A percentile compares a stretch with the other conserved stretches of the same genome.
Conservation (phyloP, 768 basidiomycete species). For the Tremella yokohamensis region DNA sequence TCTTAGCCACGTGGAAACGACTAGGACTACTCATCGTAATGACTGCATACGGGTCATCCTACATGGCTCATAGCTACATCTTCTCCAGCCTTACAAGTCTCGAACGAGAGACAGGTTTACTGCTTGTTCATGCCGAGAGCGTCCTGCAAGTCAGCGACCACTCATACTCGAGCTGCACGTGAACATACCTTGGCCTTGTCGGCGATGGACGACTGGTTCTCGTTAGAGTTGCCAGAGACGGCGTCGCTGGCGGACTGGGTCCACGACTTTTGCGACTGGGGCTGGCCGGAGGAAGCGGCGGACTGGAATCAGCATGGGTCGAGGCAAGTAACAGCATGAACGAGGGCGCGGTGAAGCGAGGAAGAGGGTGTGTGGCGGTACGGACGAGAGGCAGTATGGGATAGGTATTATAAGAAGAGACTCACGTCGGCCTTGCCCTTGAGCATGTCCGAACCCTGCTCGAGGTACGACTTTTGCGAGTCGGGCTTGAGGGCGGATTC, state of each 20-base stretch:
- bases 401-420: too few species aligned
- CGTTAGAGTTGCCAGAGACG: slow-evolving; percentile 46
- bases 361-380: too few species aligned
- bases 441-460: slow-evolving; percentile 41
- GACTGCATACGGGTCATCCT: too few species aligned
- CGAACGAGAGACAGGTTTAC: too few species aligned
- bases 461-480: slow-evolving; percentile 45
- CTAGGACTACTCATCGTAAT: too few species aligned
- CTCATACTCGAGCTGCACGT: background rate
- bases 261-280: slow-evolving; percentile 42
- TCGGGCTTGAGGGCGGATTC: slow-evolving; percentile 47
- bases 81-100: too few species aligned
- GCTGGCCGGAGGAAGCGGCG: slow-evolving; percentile 44
- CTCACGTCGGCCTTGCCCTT: slow-evolving; percentile 40
- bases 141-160: too few species aligned
- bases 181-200: slow-evolving; percentile 40
- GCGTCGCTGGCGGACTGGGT: slow-evolving; percentile 34
- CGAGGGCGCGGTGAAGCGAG: background rate
- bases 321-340: background rate
- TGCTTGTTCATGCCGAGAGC: too few species aligned
- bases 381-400: too few species aligned
- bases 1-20: too few species aligned
- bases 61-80: too few species aligned
- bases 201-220: slow-evolving; percentile 38
- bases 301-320: slow-evolving; percentile 20